phyloP scores from a whole-genome alignment of 2,329 filamentous ascomycete species.

The Cladorrhinum sp. region DNA sequence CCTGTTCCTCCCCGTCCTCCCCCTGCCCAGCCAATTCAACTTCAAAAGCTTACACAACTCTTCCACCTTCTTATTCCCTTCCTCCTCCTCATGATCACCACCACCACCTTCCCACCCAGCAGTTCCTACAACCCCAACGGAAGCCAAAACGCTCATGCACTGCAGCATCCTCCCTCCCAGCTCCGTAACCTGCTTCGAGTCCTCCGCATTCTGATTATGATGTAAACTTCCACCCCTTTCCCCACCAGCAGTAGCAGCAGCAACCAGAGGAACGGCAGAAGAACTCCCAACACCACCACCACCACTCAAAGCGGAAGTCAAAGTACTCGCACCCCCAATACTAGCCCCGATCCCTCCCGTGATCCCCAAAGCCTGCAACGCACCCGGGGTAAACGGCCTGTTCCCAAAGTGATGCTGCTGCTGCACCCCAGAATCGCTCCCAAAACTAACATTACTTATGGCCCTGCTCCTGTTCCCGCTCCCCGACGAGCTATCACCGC shows the following conservation, averaged over 20 bases:
- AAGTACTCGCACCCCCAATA: slow-evolving; percentile 25
- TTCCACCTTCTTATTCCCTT: slow-evolving; percentile 74
- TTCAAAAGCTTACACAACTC: slow-evolving; percentile 84
- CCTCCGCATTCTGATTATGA: slow-evolving; percentile 60
- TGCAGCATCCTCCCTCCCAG: slow-evolving; percentile 95
- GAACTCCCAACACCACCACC: not conserved
- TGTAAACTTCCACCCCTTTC: slow-evolving; percentile 33
- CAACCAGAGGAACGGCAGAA: not conserved
- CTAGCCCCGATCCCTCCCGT: not conserved
- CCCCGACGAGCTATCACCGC: slow-evolving; percentile 53
- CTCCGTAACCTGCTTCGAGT: slow-evolving; percentile 80
- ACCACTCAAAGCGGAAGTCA: not conserved
- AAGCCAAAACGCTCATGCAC: slow-evolving; percentile 86
- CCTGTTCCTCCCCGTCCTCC: slow-evolving; percentile 82
- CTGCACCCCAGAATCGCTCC: slow-evolving; percentile 39
- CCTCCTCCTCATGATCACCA: slow-evolving; percentile 57
- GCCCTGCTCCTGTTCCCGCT: slow-evolving; percentile 68
- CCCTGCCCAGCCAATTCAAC: slow-evolving; percentile 92
- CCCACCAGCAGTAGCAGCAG: slow-evolving; percentile 12
- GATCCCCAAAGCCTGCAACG: slow-evolving; percentile 29
- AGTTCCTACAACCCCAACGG: slow-evolving; percentile 52
- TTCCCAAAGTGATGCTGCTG: slow-evolving; percentile 25
- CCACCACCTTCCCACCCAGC: slow-evolving; percentile 25
- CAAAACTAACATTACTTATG: slow-evolving; percentile 78
- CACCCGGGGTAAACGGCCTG: slow-evolving; percentile 52